Evolutionary conservation across 495 filamentous ascomycete species (phyloP).

Genomic region (Aspergillus avenaceus): DNA sequence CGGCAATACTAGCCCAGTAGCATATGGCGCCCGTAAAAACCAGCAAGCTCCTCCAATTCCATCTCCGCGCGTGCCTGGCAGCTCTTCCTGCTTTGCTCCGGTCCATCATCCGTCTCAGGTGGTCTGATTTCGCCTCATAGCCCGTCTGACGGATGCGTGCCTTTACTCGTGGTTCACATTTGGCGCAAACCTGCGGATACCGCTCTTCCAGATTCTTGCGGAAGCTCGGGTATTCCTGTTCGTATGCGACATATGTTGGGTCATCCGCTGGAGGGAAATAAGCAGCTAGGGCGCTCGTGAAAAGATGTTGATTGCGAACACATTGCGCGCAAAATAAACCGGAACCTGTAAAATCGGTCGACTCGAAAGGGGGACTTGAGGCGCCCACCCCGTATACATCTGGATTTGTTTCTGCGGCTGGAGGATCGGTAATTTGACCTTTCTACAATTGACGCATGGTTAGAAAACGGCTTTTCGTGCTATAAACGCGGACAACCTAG

Average conservation of each 20-base stretch:
- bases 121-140: conserved; percentile 77
- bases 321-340: conserved; percentile 74
- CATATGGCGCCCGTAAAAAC: conserved; percentile 45
- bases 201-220: conserved; percentile 62
- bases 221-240: conserved; percentile 55
- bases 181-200: conserved; percentile 80
- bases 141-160: conserved; percentile 60
- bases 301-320: conserved; percentile 75
- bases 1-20: conserved; percentile 47
- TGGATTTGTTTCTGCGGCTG: conserved; percentile 49
- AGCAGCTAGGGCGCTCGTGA: conserved; percentile 60
- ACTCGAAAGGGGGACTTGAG: conserved; percentile 29
- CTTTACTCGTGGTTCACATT: conserved; percentile 65
- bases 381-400: conserved; percentile 19
- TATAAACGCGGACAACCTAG: conserved; percentile 9
- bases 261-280: conserved; percentile 68
- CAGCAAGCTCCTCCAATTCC: conserved; percentile 49
- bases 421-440: conserved; percentile 83
- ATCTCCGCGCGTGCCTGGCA: conserved; percentile 31
- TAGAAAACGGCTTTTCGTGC: neutral
- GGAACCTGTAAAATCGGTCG: conserved; percentile 32
- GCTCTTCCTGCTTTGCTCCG: conserved; percentile 49
- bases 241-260: conserved; percentile 55
- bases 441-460: conserved; percentile 42
- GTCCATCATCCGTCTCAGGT: conserved; percentile 68